These are phyloP conservation scores for Geoglossum cookeanum DNA, from an alignment of 2,329 filamentous ascomycete species.

Conservation along the genomic window DNA sequence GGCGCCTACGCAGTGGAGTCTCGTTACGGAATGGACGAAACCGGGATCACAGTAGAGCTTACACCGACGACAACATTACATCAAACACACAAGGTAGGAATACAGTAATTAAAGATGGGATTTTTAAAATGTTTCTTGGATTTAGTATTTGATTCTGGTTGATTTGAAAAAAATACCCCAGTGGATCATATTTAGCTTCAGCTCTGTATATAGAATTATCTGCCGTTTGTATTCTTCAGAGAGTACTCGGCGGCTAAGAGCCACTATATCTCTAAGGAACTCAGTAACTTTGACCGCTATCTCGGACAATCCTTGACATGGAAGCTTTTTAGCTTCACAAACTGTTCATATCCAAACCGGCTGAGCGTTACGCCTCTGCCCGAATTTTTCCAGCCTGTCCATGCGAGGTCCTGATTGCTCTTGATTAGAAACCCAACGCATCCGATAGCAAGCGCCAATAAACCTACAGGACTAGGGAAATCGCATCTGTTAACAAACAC, in stretches of 20 bases:
- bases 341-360: slow-evolving; percentile 83
- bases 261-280: not conserved
- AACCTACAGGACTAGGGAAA: slow-evolving; percentile 70
- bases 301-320: slow-evolving; percentile 62
- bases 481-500: slow-evolving; percentile 94
- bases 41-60: too few relatives aligned
- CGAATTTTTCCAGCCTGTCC: slow-evolving; percentile 96
- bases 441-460: slow-evolving; percentile 4
- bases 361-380: slow-evolving; percentile 82
- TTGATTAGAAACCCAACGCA: slow-evolving; percentile 11
- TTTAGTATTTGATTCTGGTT: too few relatives aligned
- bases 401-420: slow-evolving; percentile 56
- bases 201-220: too few relatives aligned
- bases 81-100: too few relatives aligned
- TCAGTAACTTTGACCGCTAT: not conserved
- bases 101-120: too few relatives aligned
- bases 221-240: too few relatives aligned
- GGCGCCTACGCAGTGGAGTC: too few relatives aligned
- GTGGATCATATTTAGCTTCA: too few relatives aligned
- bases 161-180: too few relatives aligned
- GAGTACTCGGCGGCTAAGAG: not conserved
- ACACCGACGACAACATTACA: too few relatives aligned
- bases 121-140: too few relatives aligned
- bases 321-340: slow-evolving; percentile 90
- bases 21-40: too few relatives aligned